Evolutionary conservation across 768 basidiomycete genomes (phyloP).

Genomic region (Mycena floridula): DNA sequence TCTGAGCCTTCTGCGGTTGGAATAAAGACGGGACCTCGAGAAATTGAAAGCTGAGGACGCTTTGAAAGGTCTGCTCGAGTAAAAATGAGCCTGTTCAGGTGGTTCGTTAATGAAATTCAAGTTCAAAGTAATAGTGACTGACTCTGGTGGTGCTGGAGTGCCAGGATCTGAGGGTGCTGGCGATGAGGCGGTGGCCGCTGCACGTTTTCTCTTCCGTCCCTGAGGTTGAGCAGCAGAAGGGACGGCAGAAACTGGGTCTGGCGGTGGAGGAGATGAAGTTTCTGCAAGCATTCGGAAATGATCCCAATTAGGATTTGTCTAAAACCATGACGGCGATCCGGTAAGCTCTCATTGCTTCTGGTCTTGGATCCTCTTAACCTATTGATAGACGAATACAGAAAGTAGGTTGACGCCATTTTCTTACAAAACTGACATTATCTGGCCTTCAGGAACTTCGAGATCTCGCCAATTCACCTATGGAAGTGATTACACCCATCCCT

Average conservation of each 20-base stretch:
- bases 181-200: conserved; percentile 40
- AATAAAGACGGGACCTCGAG: conserved; percentile 66
- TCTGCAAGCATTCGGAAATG: too few relatives aligned
- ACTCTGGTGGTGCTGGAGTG: too few relatives aligned
- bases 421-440: conserved; percentile 14
- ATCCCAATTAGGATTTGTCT: neutral
- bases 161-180: conserved; percentile 55
- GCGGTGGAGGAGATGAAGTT: neutral
- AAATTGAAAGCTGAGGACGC: conserved; percentile 65
- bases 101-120: conserved; percentile 6
- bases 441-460: conserved; percentile 57
- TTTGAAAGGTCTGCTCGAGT: conserved; percentile 65
- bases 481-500: conserved; percentile 38
- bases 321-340: conserved; percentile 34
- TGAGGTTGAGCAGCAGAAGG: too few relatives aligned
- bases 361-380: neutral
- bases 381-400: conserved; percentile 64
- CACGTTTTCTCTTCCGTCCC: conserved; percentile 51
- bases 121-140: conserved; percentile 10
- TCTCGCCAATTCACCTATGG: conserved; percentile 56
- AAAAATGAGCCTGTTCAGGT: conserved; percentile 46
- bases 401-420: conserved; percentile 28
- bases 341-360: too few relatives aligned
- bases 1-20: conserved; percentile 49
- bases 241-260: too few relatives aligned